These are phyloP conservation scores for Viola pubescens DNA, from an alignment of 441 rosid genomes.

Conservation along the genomic window DNA sequence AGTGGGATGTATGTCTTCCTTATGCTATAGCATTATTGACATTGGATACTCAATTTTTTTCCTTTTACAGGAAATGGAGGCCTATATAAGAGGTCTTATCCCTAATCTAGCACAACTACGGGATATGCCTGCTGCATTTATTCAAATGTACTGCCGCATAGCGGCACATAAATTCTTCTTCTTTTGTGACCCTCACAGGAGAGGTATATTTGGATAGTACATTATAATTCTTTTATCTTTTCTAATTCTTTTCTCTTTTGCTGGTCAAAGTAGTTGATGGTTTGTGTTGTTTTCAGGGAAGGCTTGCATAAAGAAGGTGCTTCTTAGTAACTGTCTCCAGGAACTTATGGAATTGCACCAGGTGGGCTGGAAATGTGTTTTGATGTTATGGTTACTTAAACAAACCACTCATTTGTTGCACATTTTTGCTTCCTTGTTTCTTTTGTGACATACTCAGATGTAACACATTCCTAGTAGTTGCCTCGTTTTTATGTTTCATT, in stretches of 20 bases:
- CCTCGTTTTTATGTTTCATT: too few species aligned
- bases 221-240: not conserved
- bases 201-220: slow-evolving; percentile 40
- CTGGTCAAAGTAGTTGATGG: slow-evolving; percentile 7
- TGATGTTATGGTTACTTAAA: not conserved
- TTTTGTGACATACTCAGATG: not conserved
- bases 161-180: slow-evolving; percentile 98
- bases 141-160: slow-evolving; percentile 89
- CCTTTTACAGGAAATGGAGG: slow-evolving; percentile 86
- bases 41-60: slow-evolving; percentile 5
- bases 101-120: slow-evolving; percentile 94
- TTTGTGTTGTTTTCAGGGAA: slow-evolving; percentile 45
- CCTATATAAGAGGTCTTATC: slow-evolving; percentile 88
- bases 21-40: slow-evolving; percentile 1
- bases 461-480: not conserved
- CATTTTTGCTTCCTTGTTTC: not conserved
- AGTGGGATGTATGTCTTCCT: slow-evolving; percentile 4
- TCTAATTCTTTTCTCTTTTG: not conserved
- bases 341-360: slow-evolving; percentile 99
- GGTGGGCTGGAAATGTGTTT: slow-evolving; percentile 31
- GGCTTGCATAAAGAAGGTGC: slow-evolving; percentile 95
- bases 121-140: slow-evolving; percentile 85
- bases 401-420: not conserved
- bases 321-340: slow-evolving; percentile 96
- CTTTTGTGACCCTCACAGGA: slow-evolving; percentile 96